These are phyloP conservation scores for Rhodotorula sp. DNA, from an alignment of 1,284 basidiomycete species.

Conservation along the genomic window DNA sequence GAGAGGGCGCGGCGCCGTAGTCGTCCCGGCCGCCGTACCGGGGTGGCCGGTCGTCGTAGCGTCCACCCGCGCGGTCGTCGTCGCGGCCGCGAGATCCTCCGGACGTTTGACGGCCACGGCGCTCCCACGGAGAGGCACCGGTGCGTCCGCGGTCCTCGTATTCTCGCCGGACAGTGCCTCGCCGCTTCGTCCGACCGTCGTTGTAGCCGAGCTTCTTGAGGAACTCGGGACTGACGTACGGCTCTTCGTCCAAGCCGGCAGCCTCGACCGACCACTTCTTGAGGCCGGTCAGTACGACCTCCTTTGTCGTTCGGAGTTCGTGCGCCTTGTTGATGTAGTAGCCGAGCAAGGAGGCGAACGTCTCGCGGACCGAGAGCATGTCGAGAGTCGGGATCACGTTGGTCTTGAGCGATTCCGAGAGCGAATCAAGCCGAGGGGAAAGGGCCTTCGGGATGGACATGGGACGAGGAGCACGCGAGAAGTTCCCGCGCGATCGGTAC, in stretches of 20 bases:
- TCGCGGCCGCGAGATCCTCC: not conserved
- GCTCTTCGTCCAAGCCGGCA: slow-evolving; percentile 57
- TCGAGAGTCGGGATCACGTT: slow-evolving; percentile 56
- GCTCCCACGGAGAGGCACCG: not conserved
- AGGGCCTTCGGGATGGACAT: slow-evolving; percentile 28
- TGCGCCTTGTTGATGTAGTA: slow-evolving; percentile 65
- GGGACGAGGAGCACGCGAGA: not conserved
- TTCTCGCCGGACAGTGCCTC: not conserved
- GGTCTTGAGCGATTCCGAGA: slow-evolving; percentile 52
- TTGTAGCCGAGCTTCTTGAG: slow-evolving; percentile 53
- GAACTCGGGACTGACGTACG: slow-evolving; percentile 57
- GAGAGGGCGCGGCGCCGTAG: not conserved
- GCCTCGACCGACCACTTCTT: slow-evolving; percentile 65
- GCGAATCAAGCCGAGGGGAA: slow-evolving; percentile 43
- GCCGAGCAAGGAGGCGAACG: slow-evolving; percentile 70
- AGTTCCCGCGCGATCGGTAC: slow-evolving; percentile 2
- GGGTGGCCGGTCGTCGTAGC: not conserved
- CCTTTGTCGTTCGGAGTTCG: slow-evolving; percentile 57
- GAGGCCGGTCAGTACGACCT: slow-evolving; percentile 61
- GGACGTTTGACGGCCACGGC: not conserved
- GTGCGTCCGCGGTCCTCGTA: not conserved
- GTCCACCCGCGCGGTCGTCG: not conserved
- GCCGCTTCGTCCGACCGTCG: slow-evolving; percentile 32
- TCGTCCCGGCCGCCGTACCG: not conserved
- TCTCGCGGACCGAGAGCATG: slow-evolving; percentile 61